Evolutionary conservation across 495 filamentous ascomycete species (phyloP).

Genomic region (Neurospora sp.): DNA sequence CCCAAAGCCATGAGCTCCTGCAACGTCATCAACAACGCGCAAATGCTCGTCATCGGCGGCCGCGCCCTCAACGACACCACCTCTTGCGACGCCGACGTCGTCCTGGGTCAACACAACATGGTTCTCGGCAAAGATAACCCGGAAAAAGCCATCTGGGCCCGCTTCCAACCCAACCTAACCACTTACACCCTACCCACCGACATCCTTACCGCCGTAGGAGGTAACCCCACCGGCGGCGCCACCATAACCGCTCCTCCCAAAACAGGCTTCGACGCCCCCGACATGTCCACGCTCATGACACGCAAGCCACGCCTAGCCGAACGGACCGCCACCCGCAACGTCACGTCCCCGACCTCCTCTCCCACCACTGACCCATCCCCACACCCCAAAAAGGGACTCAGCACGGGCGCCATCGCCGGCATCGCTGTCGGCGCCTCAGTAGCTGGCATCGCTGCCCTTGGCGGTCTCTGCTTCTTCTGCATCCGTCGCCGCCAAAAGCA

Average conservation of each 20-base stretch:
- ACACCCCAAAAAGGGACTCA: neutral
- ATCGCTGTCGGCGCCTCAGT: constrained; percentile 7
- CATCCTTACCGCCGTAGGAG: constrained; percentile 7
- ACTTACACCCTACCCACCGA: constrained; percentile 10
- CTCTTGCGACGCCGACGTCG: constrained; percentile 7
- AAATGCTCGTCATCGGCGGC: constrained; percentile 15
- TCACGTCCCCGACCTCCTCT: neutral
- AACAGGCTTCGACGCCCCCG: constrained; percentile 6
- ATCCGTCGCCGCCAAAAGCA: constrained; percentile 8
- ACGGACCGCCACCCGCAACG: constrained; percentile 5
- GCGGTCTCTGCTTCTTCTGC: constrained; percentile 2
- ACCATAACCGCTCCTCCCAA: neutral
- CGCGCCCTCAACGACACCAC: constrained; percentile 8
- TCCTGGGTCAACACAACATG: constrained; percentile 12
- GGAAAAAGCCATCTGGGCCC: constrained; percentile 6
- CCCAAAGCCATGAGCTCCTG: constrained; percentile 10
- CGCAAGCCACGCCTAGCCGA: constrained; percentile 2
- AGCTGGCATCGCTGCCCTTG: neutral
- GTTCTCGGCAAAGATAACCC: constrained; percentile 9
- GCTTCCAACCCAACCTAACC: constrained; percentile 9
- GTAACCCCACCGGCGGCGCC: constrained; percentile 6
- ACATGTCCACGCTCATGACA: constrained; percentile 11
- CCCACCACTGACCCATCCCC: neutral
- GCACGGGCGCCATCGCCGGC: constrained; percentile 10
- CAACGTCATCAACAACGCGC: constrained; percentile 12